Conservation (phyloP, 345 rosid species). For the Crucihimalaya himalaica region DNA sequence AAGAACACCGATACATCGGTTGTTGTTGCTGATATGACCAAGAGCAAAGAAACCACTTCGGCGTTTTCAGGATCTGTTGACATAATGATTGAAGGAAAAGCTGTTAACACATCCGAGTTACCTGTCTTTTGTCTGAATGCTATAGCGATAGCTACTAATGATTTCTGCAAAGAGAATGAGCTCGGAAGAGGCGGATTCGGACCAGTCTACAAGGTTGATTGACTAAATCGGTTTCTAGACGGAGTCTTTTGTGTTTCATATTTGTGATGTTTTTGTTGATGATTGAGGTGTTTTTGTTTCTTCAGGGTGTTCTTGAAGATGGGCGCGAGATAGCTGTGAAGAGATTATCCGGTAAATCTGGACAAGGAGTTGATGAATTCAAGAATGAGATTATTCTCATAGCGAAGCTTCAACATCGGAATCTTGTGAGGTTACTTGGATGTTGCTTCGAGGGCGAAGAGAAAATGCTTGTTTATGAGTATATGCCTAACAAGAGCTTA, state of each 20-base stretch:
- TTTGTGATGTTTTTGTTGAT: not conserved
- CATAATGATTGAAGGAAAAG: constrained; percentile 43
- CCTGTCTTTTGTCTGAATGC: constrained; percentile 29
- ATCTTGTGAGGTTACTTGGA: constrained; percentile 70
- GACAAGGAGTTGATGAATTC: constrained; percentile 66
- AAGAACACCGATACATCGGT: constrained; percentile 32
- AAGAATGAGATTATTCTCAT: constrained; percentile 61
- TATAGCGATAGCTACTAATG: constrained; percentile 38
- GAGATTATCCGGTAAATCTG: constrained; percentile 55
- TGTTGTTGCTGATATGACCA: constrained; percentile 25
- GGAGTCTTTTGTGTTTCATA: not conserved
- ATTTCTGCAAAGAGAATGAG: constrained; percentile 39
- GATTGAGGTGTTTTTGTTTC: constrained; percentile 3
- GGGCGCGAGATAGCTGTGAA: constrained; percentile 74
- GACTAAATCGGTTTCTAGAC: not conserved
- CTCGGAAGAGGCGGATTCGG: constrained; percentile 45
- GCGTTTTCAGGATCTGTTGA: constrained; percentile 42
- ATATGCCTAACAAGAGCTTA: constrained; percentile 73
- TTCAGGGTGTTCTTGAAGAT: constrained; percentile 62
- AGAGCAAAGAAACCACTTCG: constrained; percentile 29
- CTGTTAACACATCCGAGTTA: constrained; percentile 39
- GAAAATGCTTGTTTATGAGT: constrained; percentile 64
- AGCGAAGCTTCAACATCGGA: constrained; percentile 66
- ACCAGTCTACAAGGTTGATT: constrained; percentile 43
- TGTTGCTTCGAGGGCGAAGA: constrained; percentile 69